Evolutionary conservation across 202 grass and related monocot species (phyloP).

Genomic region (Carex arenaria): DNA sequence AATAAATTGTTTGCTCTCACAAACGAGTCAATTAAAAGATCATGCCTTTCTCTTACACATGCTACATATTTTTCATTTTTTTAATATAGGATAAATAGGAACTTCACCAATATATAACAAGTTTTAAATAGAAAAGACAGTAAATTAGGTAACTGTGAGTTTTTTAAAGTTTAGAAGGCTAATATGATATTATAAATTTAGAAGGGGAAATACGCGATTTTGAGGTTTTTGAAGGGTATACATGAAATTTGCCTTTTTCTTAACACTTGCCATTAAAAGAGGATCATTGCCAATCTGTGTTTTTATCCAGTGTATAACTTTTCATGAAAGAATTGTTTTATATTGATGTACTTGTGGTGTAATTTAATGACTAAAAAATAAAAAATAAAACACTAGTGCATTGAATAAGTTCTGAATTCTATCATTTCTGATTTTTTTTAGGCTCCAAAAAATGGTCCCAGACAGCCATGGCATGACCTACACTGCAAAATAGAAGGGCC

Average conservation of each 20-base stretch:
- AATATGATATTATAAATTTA: no score
- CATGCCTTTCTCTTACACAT: no score
- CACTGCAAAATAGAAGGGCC: conserved; percentile 67
- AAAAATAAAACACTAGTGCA: neutral
- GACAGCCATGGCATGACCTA: conserved; percentile 89
- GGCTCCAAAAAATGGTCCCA: conserved; percentile 22
- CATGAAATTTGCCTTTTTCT: neutral
- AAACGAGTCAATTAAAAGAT: no score
- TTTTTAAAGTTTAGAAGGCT: no score
- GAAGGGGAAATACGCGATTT: no score
- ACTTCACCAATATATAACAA: no score
- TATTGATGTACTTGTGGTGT: neutral
- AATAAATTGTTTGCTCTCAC: no score
- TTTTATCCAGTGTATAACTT: neutral
- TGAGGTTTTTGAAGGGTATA: no score
- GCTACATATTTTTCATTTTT: no score
- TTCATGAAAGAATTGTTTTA: neutral
- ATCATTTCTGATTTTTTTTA: neutral
- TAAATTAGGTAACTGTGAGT: no score
- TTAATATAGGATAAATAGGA: no score
- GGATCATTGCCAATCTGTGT: neutral
- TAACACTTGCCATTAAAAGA: neutral
- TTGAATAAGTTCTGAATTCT: neutral
- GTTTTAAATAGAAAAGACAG: no score
- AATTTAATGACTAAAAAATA: neutral